phyloP scores from a whole-genome alignment of 352 stramenopile species.

The Pythium utonaiense region DNA sequence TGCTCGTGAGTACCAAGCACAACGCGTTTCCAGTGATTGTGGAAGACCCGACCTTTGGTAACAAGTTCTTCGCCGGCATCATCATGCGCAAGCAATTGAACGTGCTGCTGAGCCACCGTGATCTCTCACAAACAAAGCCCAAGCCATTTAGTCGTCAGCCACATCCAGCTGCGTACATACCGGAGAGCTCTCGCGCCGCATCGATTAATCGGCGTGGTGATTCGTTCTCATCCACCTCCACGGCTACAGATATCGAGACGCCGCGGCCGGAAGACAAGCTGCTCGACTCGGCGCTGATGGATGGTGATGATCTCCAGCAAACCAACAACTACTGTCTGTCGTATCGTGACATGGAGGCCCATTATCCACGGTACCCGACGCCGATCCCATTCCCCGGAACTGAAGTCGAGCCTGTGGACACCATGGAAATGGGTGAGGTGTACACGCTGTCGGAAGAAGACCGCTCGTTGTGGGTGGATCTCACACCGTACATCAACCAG shows the following conservation, averaged over 20 bases:
- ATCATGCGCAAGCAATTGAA: slow-evolving; percentile 83
- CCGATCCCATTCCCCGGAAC: slow-evolving; percentile 37
- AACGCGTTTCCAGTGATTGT: slow-evolving; percentile 88
- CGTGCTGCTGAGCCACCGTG: slow-evolving; percentile 61
- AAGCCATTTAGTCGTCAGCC: slow-evolving; percentile 74
- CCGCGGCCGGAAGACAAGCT: slow-evolving; percentile 45
- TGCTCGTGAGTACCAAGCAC: slow-evolving; percentile 81
- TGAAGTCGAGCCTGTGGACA: slow-evolving; percentile 31
- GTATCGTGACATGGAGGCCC: slow-evolving; percentile 77
- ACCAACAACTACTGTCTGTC: slow-evolving; percentile 51
- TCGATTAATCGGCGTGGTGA: slow-evolving; percentile 9
- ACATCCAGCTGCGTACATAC: slow-evolving; percentile 40
- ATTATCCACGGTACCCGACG: slow-evolving; percentile 82
- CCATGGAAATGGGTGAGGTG: slow-evolving; percentile 13
- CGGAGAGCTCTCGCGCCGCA: slow-evolving; percentile 26
- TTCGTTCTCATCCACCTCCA: slow-evolving; percentile 6
- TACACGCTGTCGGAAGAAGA: slow-evolving; percentile 80
- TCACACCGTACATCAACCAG: slow-evolving; percentile 97
- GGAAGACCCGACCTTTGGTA: slow-evolving; percentile 79
- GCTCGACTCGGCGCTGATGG: slow-evolving; percentile 15
- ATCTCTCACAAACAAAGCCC: slow-evolving; percentile 63
- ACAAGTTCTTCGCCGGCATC: slow-evolving; percentile 75
- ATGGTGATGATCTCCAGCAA: not conserved
- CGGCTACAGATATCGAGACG: slow-evolving; percentile 9
- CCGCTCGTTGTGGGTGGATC: slow-evolving; percentile 90